Base-by-base conservation (phyloP, 2,329 filamentous ascomycete species). In the Geosmithia putterillii region DNA sequence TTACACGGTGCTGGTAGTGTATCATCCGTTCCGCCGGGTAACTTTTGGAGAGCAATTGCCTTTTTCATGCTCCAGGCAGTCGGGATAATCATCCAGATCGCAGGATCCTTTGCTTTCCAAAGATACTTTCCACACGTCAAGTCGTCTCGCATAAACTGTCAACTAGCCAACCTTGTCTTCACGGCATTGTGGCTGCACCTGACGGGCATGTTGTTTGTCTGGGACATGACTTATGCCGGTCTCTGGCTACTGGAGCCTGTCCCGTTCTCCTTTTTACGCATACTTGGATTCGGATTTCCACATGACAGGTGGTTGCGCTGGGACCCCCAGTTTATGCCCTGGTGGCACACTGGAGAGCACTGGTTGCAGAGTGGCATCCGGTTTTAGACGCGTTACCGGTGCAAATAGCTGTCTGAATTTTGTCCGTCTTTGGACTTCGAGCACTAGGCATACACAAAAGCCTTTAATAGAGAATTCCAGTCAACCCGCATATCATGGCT, bases 221-320 rank as follows among this genome's bases (percentile, higher is more conserved):
- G 94, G 55, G 89, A 95, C 54, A 79, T 94, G 56, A 73, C 81
- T 0, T 69, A 72, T 10, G 74, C 78, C 1, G 87, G 86, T 0
- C 54, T 94, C 0, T 95, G 85, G 84, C 60, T 94, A 14, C 78
- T 79, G 47, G 87, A 95, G 59, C 86, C 87, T 0, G 62, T 94
- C n/a, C 86, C 88, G 0, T 50, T 90, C 8, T 94, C 86, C 43
- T 55, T 73, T 1, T 55, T 88, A n/a, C 69, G 86, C 21, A 74
- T 71, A 2, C 28, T 89, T 15, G 81, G 83, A 0, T 65, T 81
- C 28, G 83, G 82, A 0, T 63, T 65, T 1, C 60, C 68, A 17
- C 75, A 72, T 0, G 79, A 84, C 52, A 63, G 69, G 1, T 81
- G 76, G 70, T 85, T 76, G 75, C 76, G 83, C 52, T 87, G 81